Conservation (phyloP, 2,329 filamentous ascomycete genomes). For the Sphaerulina vaccinii region DNA sequence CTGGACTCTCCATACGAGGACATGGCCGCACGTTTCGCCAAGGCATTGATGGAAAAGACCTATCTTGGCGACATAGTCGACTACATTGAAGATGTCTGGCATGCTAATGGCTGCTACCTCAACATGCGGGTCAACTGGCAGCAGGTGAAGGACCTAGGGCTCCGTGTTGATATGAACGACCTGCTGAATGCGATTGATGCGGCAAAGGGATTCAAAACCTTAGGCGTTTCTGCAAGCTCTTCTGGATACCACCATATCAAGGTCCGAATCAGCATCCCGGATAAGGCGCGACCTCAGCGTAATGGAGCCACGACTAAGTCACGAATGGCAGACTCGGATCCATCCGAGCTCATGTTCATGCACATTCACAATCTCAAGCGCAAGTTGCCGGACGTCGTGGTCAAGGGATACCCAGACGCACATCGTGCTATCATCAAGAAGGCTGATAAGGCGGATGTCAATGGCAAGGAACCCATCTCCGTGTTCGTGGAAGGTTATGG, state of each 20-base stretch:
- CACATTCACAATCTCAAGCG: slow-evolving; percentile 84
- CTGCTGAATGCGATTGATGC: slow-evolving; percentile 74
- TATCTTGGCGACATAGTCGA: slow-evolving; percentile 78
- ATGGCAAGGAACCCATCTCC: slow-evolving; percentile 55
- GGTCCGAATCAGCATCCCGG: slow-evolving; percentile 62
- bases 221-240: slow-evolving; percentile 31
- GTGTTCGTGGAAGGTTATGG: slow-evolving; percentile 93
- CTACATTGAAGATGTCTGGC: slow-evolving; percentile 86
- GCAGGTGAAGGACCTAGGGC: slow-evolving; percentile 74
- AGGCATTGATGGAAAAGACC: slow-evolving; percentile 92
- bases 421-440: slow-evolving; percentile 86
- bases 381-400: slow-evolving; percentile 74
- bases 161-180: slow-evolving; percentile 72
- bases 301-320: slow-evolving; percentile 43
- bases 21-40: slow-evolving; percentile 82
- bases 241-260: slow-evolving; percentile 55
- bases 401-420: slow-evolving; percentile 86
- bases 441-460: slow-evolving; percentile 63
- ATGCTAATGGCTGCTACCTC: slow-evolving; percentile 71
- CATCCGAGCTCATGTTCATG: slow-evolving; percentile 65
- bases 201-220: slow-evolving; percentile 75
- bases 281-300: slow-evolving; percentile 34
- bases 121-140: slow-evolving; percentile 78
- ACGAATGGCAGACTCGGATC: slow-evolving; percentile 41
- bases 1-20: slow-evolving; percentile 73